Evolutionary conservation across 2,329 filamentous ascomycete genomes (phyloP), one percentile per base, ranked within the genome.

Genomic region (Aspergillus fijiensis): DNA sequence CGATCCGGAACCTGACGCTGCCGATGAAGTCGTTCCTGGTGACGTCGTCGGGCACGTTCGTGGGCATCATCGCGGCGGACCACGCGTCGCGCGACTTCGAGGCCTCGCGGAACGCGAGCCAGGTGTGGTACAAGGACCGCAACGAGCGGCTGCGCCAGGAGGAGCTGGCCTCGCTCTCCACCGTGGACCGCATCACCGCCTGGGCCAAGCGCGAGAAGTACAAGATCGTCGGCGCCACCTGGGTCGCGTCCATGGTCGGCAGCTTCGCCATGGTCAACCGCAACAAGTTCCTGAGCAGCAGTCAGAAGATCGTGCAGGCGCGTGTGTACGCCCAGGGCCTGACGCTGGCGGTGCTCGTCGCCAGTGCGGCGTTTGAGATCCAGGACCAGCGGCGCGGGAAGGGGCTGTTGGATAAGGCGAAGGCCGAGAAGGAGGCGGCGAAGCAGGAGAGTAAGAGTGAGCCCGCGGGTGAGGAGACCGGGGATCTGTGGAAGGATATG

Each of bases 311-410:
- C 23, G 93, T 97, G 16, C 93, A 97, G 83, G 93, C 92, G 25
- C 89, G 93, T 85, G 89, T 97, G 65, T 96, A 96, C 78, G 93
- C 93, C 3, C 93, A 97, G 81, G 92, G 90, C 5, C 80, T 96
- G 69, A 96, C 93, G 5, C 81, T 97, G 51, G 90, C 89, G 64
- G 91, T 96, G 55, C 82, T 97, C 59, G 85, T 96, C 72, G 87
- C 91, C 59, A 90, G 87, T 33, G 92, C 94, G 51, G 89, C 87
- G 11, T 89, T 97, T 69, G 93, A 97, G 85, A 84, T 87, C 48
- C 81, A 80, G 57, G 95, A 99, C 77, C 89, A 89, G 66, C 88
- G 87, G 73, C 85, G 85, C 52, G 84, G 84, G 71, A 75, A 73
- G 11, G 63, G 77, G 9, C 23, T 77, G 29, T 71, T 77, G 48